These are phyloP conservation scores for Cladosporium sphaerospermum DNA, from an alignment of 2,329 filamentous ascomycete genomes.

Conservation along the genomic window DNA sequence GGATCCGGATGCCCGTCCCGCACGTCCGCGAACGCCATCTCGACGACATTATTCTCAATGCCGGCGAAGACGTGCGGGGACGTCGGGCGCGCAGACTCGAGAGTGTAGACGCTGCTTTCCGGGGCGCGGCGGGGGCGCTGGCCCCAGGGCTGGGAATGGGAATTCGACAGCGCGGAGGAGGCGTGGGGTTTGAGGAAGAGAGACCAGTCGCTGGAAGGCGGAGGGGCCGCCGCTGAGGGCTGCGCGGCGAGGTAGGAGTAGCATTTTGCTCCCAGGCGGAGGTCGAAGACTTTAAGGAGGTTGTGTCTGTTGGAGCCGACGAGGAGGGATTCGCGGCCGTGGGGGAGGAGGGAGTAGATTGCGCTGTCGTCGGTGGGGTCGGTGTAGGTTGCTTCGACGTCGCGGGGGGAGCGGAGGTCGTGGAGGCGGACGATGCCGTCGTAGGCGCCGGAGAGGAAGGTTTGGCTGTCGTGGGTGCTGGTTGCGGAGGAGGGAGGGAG, in stretches of 20 bases:
- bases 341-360: constrained; percentile 52
- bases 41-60: constrained; percentile 40
- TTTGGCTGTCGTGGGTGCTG: constrained; percentile 37
- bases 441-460: constrained; percentile 56
- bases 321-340: constrained; percentile 52
- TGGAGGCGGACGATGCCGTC: constrained; percentile 54
- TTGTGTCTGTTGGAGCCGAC: constrained; percentile 52
- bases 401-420: constrained; percentile 50
- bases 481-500: constrained; percentile 28
- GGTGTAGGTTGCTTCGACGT: constrained; percentile 43
- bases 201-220: constrained; percentile 33
- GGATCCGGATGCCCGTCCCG: constrained; percentile 41
- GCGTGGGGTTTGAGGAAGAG: constrained; percentile 38
- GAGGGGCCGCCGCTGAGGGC: not conserved
- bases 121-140: constrained; percentile 18
- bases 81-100: constrained; percentile 40
- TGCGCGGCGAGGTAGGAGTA: constrained; percentile 27
- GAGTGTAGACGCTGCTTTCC: constrained; percentile 35
- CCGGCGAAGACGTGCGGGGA: constrained; percentile 44
- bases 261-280: constrained; percentile 42
- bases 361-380: constrained; percentile 54
- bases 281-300: constrained; percentile 57
- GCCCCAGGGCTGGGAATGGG: not conserved
- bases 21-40: constrained; percentile 39
- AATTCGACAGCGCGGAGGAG: not conserved